A percentile compares a stretch with the other conserved stretches of the same genome.
Evolutionary conservation across 1,284 basidiomycete genomes (phyloP).

Genomic region (Puccinia horiana): DNA sequence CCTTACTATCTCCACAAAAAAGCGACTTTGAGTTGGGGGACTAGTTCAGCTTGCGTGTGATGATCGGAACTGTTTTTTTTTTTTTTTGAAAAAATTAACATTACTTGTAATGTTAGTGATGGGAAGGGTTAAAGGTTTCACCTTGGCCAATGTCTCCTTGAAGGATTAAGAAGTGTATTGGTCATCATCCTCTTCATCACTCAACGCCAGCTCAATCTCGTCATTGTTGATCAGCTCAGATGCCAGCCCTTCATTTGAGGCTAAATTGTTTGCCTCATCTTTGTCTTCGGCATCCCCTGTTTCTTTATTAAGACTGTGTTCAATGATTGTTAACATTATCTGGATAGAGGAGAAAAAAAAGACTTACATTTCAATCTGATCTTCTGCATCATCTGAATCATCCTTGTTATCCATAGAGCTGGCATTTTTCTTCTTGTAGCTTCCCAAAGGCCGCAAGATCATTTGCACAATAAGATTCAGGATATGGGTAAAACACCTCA

Average conservation of each 20-base stretch:
- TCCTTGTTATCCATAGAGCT: background rate
- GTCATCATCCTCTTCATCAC: background rate
- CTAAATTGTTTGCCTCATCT: too few relatives aligned
- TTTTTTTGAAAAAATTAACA: background rate
- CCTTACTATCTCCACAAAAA: background rate
- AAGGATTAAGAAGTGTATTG: conserved; percentile 11
- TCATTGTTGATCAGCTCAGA: background rate
- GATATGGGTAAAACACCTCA: too few relatives aligned
- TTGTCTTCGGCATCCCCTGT: background rate
- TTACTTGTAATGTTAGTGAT: background rate
- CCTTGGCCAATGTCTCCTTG: background rate
- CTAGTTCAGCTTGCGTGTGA: background rate
- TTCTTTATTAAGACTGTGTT: background rate
- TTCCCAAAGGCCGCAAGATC: background rate
- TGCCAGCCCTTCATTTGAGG: background rate
- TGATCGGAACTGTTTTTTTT: background rate
- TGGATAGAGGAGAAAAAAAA: background rate
- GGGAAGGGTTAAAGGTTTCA: background rate
- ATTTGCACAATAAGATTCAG: background rate
- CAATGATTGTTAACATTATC: background rate
- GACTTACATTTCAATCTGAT: background rate
- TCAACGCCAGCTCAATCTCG: background rate
- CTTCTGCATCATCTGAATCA: background rate
- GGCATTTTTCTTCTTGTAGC: background rate
- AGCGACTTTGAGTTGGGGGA: conserved; percentile 8